Evolutionary conservation across 2,329 filamentous ascomycete species (phyloP).

Genomic region (Penicillium capsulatum): DNA sequence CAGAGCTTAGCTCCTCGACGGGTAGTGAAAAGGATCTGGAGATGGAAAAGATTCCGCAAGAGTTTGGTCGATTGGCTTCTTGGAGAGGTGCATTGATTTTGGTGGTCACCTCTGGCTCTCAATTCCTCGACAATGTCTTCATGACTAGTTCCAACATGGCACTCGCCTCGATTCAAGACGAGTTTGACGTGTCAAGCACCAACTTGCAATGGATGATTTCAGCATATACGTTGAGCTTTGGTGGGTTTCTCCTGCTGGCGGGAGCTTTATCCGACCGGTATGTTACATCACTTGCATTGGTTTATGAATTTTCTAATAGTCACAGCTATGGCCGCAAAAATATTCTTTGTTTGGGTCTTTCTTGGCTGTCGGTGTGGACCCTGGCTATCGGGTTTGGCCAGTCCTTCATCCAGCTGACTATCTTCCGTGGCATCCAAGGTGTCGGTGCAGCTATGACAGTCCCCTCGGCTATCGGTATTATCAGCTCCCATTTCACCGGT

Average conservation of each 20-base stretch:
- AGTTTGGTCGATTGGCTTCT: constrained; percentile 35
- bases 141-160: constrained; percentile 44
- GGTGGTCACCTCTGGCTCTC: constrained; percentile 41
- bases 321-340: constrained; percentile 36
- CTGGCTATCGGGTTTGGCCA: constrained; percentile 39
- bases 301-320: neutral
- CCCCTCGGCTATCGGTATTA: constrained; percentile 47
- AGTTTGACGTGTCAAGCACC: constrained; percentile 33
- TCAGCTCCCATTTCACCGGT: constrained; percentile 41
- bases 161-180: constrained; percentile 40
- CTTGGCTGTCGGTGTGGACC: constrained; percentile 36
- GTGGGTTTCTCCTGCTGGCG: constrained; percentile 22
- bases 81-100: constrained; percentile 40
- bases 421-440: constrained; percentile 46
- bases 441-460: constrained; percentile 47
- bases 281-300: neutral
- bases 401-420: constrained; percentile 39
- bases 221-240: constrained; percentile 41
- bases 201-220: constrained; percentile 43
- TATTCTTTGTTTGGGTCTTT: constrained; percentile 38
- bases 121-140: constrained; percentile 45
- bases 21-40: constrained; percentile 18
- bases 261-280: constrained; percentile 17
- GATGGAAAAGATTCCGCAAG: constrained; percentile 22
- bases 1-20: constrained; percentile 14